Evolutionary conservation across 2,329 filamentous ascomycete species (phyloP).

Genomic region (Aureobasidium lini): DNA sequence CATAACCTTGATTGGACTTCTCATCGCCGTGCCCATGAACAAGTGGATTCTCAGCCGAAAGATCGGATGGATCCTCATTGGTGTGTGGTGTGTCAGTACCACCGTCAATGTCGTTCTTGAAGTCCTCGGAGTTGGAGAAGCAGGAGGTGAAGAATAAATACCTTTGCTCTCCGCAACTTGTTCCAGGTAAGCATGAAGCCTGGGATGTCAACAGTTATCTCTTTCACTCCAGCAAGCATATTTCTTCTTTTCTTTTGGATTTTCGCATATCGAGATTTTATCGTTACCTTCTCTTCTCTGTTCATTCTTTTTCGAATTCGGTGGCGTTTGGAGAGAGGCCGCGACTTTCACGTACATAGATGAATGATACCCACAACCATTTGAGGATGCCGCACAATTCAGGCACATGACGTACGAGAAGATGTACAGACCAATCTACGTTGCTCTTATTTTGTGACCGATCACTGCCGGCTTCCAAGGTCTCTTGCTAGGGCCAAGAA

Average conservation of each 20-base stretch:
- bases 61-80: slow-evolving; percentile 75
- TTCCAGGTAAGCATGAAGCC: neutral
- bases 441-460: neutral
- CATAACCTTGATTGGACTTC: slow-evolving; percentile 66
- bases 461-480: neutral
- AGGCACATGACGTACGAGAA: slow-evolving; percentile 4
- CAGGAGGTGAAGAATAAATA: neutral
- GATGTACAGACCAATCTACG: neutral
- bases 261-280: neutral
- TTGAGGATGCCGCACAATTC: neutral
- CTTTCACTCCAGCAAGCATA: neutral
- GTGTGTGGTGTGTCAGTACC: slow-evolving; percentile 74
- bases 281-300: neutral
- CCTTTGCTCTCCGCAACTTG: neutral
- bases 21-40: slow-evolving; percentile 77
- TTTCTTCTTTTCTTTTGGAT: neutral
- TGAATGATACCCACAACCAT: neutral
- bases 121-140: slow-evolving; percentile 36
- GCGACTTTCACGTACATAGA: slow-evolving; percentile 1
- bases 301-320: neutral
- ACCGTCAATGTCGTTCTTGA: slow-evolving; percentile 76
- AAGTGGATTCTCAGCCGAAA: slow-evolving; percentile 75
- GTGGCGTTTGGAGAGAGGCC: neutral
- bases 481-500: neutral
- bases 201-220: neutral